Evolutionary conservation across 2,329 filamentous ascomycete genomes (phyloP), one percentile per base, ranked within the genome.

Genomic region (Fusarium incarnatum): DNA sequence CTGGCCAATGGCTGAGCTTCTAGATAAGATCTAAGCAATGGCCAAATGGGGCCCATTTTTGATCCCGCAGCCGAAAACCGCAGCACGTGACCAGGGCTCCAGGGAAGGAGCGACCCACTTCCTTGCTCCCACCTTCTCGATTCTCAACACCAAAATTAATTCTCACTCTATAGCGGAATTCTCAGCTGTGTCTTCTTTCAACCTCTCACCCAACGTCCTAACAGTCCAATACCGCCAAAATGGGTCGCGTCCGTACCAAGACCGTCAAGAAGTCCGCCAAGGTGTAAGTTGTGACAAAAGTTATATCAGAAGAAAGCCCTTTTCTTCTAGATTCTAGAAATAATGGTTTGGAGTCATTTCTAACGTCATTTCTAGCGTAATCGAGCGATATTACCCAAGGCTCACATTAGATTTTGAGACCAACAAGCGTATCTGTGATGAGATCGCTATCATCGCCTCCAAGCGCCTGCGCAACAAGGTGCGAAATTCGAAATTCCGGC

Each of bases 401-500:
- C 89, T 99, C 84, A 98, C 94, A 75, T 93, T 98, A 82, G 96
- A 99, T 89, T 99, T 99, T 88, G 96, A 99, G 92, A 97, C 93
- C 90, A 98, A 98, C 92, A 98, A 98, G 93, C 90, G 94, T 81
- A 97, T 98, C 81, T 98, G 96, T 88, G 96, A 98, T 94, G 96
- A 99, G 88, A 96, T 99, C 80, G 96, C 96, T 82, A 97, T 99
- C 85, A 99, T 99, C 83, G 94, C 96, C 78, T 97, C 92, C 79
- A 99, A 99, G 93, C 92, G 97, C 83, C 92, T 99, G 80, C 92
- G 96, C 87, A 99, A 99, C 92, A 99, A 99, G 94, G 93, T 97
- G 77, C 81, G 82, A 72, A 77, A 20, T 58, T 15, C 81, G 82
- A 72, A 77, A 20, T 59, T 11, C 54, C 57, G 57, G 48, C 37